Base-by-base conservation (phyloP, 139 green algal genomes). In the Ettlia oleoabundans region DNA sequence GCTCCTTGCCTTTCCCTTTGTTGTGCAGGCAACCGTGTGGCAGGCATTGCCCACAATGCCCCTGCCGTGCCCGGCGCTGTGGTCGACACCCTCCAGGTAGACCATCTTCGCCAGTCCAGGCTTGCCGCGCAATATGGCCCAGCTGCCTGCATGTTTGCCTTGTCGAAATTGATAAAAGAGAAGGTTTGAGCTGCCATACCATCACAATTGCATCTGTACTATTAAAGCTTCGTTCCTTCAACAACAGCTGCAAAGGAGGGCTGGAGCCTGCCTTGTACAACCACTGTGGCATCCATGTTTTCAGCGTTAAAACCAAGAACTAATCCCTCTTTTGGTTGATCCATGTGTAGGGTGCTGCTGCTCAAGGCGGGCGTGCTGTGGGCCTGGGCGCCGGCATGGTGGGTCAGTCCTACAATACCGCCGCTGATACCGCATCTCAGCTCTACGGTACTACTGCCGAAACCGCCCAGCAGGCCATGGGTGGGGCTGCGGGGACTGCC, bases 11-110 rank as follows among this genome's bases (percentile, higher is more conserved):
- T 71, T 33, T 9, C 61, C 26, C 21, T 32, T n/a, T 37, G 21
- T n/a, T n/a, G 9, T n/a, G 22, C 73, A 80, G 73, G 73, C 35
- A 52, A 80, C 35, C 73, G 73, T 10, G 24, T 68, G 51, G 73
- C 73, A 9, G 52, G 37, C 24, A 52, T 13, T 1, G 35, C 53
- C n/a, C 72, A 79, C 24, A 22, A 35, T 26, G 73, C 53, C 1
- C 73, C 73, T 2, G 70, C 55, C 15, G 5, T 65, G 18, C 55
- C 55, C 18, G 41, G 30, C 24, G 43, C 52, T 68, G 37, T 53
- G 10, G 53, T 35, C 9, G 73, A 68, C 9, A 51, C 43, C 53
- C 72, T 68, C n/a, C n/a, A n/a, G n/a, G n/a, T n/a, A n/a, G n/a
- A n/a, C n/a, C n/a, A n/a, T n/a, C n/a, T n/a, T n/a, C n/a, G n/a